A percentile compares a stretch with the other conserved stretches of the same genome.
Conservation (phyloP, 352 stramenopile genomes). For the Pythium scleroteichum region DNA sequence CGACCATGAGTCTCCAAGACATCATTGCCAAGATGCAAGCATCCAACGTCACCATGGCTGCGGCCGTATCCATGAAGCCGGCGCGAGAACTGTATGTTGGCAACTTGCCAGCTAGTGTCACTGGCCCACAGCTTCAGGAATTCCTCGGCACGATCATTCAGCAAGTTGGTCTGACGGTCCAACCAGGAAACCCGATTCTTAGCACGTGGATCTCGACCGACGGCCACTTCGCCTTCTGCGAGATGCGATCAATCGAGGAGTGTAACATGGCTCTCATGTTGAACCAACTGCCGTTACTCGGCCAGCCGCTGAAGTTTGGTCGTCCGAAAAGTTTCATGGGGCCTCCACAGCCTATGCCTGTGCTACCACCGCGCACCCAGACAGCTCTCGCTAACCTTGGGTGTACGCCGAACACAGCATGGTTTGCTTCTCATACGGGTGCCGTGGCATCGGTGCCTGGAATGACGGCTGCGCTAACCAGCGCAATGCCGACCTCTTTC, state of each 20-base stretch:
- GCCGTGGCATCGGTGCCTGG: constrained; percentile 21
- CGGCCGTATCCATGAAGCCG: constrained; percentile 75
- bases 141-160: constrained; percentile 88
- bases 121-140: constrained; percentile 80
- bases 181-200: constrained; percentile 81
- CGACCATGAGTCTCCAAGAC: constrained; percentile 86
- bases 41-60: constrained; percentile 71
- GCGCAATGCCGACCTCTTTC: constrained; percentile 2
- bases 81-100: constrained; percentile 84
- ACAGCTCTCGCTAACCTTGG: constrained; percentile 81
- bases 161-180: constrained; percentile 74
- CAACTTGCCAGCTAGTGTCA: constrained; percentile 84
- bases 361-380: constrained; percentile 65
- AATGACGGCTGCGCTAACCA: constrained; percentile 13
- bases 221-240: constrained; percentile 85
- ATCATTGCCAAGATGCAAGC: constrained; percentile 90
- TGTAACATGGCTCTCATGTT: constrained; percentile 84
- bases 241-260: constrained; percentile 87
- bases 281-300: constrained; percentile 78
- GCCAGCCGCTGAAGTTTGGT: constrained; percentile 86
- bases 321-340: constrained; percentile 82
- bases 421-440: constrained; percentile 50
- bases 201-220: constrained; percentile 88
- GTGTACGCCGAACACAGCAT: constrained; percentile 77
- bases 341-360: constrained; percentile 74